Percentiles rank a stretch among this genome's conserved stretches.
phyloP scores from a whole-genome alignment of 2,329 filamentous ascomycete genomes.

The Aspergillus sp. region DNA sequence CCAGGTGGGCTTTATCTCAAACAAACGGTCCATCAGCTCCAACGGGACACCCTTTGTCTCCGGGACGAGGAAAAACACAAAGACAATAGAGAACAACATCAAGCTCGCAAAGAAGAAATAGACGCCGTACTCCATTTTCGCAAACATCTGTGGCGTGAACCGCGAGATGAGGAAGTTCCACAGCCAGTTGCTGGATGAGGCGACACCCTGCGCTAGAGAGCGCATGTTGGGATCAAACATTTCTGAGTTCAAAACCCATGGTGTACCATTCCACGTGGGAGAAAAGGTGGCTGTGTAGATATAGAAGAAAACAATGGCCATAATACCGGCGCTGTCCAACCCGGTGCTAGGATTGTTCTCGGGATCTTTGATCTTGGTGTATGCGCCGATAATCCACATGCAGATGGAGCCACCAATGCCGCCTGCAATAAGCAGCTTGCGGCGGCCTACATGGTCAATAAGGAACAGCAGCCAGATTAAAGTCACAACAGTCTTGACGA shows the following conservation, averaged over 20 bases:
- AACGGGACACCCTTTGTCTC: slow-evolving; percentile 66
- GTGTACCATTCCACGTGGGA: slow-evolving; percentile 71
- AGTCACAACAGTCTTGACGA: slow-evolving; percentile 70
- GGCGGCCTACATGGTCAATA: slow-evolving; percentile 64
- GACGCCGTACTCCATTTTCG: slow-evolving; percentile 55
- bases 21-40: slow-evolving; percentile 64
- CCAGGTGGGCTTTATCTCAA: slow-evolving; percentile 43
- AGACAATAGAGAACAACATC: slow-evolving; percentile 58
- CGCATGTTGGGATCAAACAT: slow-evolving; percentile 73
- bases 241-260: slow-evolving; percentile 73
- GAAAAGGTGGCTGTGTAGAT: slow-evolving; percentile 75
- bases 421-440: slow-evolving; percentile 65
- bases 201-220: slow-evolving; percentile 70
- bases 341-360: slow-evolving; percentile 19
- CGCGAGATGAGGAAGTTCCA: slow-evolving; percentile 40
- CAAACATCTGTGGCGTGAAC: slow-evolving; percentile 46
- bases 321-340: slow-evolving; percentile 37
- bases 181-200: slow-evolving; percentile 44
- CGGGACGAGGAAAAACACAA: slow-evolving; percentile 61
- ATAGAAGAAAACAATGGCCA: slow-evolving; percentile 66
- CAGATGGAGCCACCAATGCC: slow-evolving; percentile 57
- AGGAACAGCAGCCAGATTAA: slow-evolving; percentile 69
- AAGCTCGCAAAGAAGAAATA: slow-evolving; percentile 68
- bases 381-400: slow-evolving; percentile 39
- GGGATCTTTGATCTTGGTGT: slow-evolving; percentile 36